Conservation (phyloP, 1,139 yeast species). For the Pneumocystis oryctolagi region DNA sequence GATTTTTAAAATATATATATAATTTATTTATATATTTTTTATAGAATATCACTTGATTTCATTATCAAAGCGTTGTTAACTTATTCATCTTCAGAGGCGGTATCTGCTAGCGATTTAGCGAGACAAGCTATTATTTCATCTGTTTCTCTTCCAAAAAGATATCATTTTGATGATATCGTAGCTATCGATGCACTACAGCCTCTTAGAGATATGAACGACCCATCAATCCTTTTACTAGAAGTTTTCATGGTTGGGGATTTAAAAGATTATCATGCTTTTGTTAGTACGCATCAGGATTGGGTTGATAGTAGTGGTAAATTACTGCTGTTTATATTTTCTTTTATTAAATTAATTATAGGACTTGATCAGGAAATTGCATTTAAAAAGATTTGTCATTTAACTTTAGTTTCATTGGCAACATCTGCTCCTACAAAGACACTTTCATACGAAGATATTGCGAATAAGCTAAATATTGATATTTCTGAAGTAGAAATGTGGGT, state of each 20-base stretch:
- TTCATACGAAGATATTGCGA: conserved; percentile 24
- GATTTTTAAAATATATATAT: conserved; percentile 17
- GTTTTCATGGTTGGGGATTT: conserved; percentile 25
- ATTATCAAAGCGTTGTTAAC: neutral
- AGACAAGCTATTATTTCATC: conserved; percentile 6
- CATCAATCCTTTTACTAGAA: conserved; percentile 21
- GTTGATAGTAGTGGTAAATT: neutral
- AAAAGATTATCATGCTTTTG: conserved; percentile 16
- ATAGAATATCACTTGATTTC: conserved; percentile 2
- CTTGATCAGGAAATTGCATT: conserved; percentile 19
- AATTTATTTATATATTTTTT: conserved; percentile 12
- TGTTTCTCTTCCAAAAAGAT: conserved; percentile 2
- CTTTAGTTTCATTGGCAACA: conserved; percentile 17
- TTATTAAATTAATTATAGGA: conserved; percentile 8
- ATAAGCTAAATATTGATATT: conserved; percentile 23
- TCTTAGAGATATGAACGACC: conserved; percentile 16
- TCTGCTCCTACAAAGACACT: conserved; percentile 17
- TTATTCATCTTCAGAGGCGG: neutral
- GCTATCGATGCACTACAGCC: conserved; percentile 23
- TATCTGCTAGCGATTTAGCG: neutral
- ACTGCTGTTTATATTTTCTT: conserved; percentile 4
- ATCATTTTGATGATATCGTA: conserved; percentile 22
- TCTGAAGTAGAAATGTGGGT: conserved; percentile 29
- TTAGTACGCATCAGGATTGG: conserved; percentile 4
- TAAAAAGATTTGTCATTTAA: conserved; percentile 17